Percentiles rank a stretch among this genome's conserved stretches.
Conservation (phyloP, 1,139 yeast species). For the Nadsonia starkeyi-henricii region DNA sequence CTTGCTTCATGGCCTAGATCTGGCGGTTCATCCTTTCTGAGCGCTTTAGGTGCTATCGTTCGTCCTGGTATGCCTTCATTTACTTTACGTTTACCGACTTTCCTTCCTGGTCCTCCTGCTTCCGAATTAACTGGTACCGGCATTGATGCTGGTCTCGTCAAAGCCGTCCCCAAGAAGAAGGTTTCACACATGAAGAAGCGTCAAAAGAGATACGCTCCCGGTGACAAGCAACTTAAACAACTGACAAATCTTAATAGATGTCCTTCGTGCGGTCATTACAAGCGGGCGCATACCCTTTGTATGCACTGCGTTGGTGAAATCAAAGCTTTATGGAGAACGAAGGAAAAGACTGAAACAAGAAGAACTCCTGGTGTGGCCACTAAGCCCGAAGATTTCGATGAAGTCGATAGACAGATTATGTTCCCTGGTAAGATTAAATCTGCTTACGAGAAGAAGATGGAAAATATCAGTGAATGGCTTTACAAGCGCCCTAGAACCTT, state of each 20-base stretch:
- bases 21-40: neutral
- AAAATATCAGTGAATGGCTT: slow-evolving; percentile 51
- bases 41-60: neutral
- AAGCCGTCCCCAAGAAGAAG: slow-evolving; percentile 91
- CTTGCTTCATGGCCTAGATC: neutral
- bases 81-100: slow-evolving; percentile 2
- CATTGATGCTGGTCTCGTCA: slow-evolving; percentile 38
- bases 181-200: slow-evolving; percentile 77
- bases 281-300: slow-evolving; percentile 80
- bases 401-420: slow-evolving; percentile 34
- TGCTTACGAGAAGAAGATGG: slow-evolving; percentile 33
- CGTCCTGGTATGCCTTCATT: neutral
- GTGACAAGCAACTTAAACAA: slow-evolving; percentile 64
- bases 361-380: slow-evolving; percentile 12
- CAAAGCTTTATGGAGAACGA: slow-evolving; percentile 53
- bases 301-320: slow-evolving; percentile 86
- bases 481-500: slow-evolving; percentile 44
- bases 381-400: slow-evolving; percentile 45
- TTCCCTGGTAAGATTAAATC: slow-evolving; percentile 66
- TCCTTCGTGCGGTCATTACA: slow-evolving; percentile 89
- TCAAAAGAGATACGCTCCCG: slow-evolving; percentile 69
- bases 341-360: slow-evolving; percentile 18
- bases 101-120: neutral
- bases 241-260: slow-evolving; percentile 72
- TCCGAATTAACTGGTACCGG: neutral